Evolutionary conservation across 192 early-diverging fungal species (phyloP).

Genomic region (Globomyces pollinis-pini): DNA sequence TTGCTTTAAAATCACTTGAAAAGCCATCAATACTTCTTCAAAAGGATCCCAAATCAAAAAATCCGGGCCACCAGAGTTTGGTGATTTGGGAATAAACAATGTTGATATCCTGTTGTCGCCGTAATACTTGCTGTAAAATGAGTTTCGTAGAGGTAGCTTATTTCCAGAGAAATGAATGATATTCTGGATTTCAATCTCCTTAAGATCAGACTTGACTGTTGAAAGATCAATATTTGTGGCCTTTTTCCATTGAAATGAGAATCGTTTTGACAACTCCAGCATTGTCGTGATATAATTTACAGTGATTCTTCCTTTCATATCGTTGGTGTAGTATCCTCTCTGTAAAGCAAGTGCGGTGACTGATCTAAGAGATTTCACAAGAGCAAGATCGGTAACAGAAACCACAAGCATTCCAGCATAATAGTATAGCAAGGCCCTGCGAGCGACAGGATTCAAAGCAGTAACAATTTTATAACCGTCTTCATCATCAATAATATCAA

Average conservation of each 20-base stretch:
- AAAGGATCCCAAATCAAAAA: background rate
- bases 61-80: background rate
- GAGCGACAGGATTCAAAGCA: constrained; percentile 13
- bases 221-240: background rate
- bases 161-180: background rate
- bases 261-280: background rate
- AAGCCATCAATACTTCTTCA: background rate
- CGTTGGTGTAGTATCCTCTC: no score
- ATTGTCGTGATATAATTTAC: background rate
- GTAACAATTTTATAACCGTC: constrained; percentile 7
- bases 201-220: background rate
- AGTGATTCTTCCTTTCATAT: background rate
- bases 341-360: constrained; percentile 4
- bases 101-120: background rate
- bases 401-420: constrained; percentile 4
- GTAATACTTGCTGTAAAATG: no score
- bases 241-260: background rate
- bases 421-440: background rate
- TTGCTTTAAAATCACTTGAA: background rate
- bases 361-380: background rate
- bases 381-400: no score
- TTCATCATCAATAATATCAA: constrained; percentile 8
- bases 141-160: background rate
- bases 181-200: background rate
- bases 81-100: background rate